Percentiles rank a stretch among this genome's conserved stretches.
Conservation (phyloP, 495 filamentous ascomycete genomes). For the Hypoxylon perforatum region DNA sequence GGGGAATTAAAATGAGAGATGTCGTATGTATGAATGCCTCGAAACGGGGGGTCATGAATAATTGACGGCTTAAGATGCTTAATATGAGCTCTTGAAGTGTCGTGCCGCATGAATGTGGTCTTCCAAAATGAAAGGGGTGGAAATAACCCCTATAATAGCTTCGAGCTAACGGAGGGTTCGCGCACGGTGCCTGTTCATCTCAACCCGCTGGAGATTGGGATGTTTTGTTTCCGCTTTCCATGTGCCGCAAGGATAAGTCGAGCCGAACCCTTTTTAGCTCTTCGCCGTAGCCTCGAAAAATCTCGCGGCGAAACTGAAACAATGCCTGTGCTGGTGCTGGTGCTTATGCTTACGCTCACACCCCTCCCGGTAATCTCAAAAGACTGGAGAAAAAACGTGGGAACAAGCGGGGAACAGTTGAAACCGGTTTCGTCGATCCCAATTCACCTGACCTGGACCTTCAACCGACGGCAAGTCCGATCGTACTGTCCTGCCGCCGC, state of each 20-base stretch:
- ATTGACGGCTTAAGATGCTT: slow-evolving; percentile 12
- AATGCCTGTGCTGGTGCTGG: slow-evolving; percentile 12
- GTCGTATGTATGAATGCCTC: slow-evolving; percentile 16
- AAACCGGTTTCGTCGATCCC: slow-evolving; percentile 14
- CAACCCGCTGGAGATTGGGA: slow-evolving; percentile 13
- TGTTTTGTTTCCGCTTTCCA: slow-evolving; percentile 11
- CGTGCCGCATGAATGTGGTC: too few species aligned
- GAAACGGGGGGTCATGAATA: neutral
- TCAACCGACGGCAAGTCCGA: slow-evolving; percentile 60
- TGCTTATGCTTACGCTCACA: neutral
- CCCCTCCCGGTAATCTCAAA: slow-evolving; percentile 25
- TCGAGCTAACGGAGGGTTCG: slow-evolving; percentile 2
- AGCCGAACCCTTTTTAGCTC: slow-evolving; percentile 28
- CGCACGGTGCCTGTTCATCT: slow-evolving; percentile 15
- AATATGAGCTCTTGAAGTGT: too few species aligned
- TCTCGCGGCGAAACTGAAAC: slow-evolving; percentile 26
- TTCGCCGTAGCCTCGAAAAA: too few species aligned
- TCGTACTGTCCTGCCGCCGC: slow-evolving; percentile 49
- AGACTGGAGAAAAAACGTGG: slow-evolving; percentile 20
- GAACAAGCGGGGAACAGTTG: slow-evolving; percentile 15
- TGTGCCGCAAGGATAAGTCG: slow-evolving; percentile 30
- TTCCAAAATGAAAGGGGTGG: neutral
- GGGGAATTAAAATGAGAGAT: slow-evolving; percentile 19
- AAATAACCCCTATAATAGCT: slow-evolving; percentile 1
- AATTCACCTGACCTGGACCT: slow-evolving; percentile 5